A percentile compares a stretch with the other conserved stretches of the same genome.
Conservation (phyloP, 148 eudicot genomes). For the Arctostaphylos glauca region DNA sequence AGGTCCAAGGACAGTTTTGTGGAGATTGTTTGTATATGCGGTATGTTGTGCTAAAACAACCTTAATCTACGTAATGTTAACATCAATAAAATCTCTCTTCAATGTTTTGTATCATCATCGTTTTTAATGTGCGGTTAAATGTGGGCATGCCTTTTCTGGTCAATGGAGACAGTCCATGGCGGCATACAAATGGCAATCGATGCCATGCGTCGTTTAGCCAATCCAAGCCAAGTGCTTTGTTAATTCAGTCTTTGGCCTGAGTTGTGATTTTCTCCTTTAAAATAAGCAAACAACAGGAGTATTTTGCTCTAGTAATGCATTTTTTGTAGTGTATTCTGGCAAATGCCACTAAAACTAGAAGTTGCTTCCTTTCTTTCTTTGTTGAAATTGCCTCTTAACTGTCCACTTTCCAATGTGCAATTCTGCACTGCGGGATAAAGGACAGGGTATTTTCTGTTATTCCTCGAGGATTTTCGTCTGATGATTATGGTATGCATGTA, state of each 20-base stretch:
- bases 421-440: neutral
- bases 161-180: neutral
- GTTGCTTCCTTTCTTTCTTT: neutral
- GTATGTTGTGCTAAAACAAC: constrained; percentile 27
- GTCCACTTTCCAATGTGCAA: neutral
- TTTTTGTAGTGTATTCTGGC: neutral
- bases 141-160: neutral
- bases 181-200: neutral
- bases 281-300: neutral
- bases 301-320: neutral
- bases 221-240: neutral
- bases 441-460: neutral
- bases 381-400: neutral
- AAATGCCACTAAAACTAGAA: neutral
- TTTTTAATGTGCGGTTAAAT: neutral
- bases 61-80: neutral
- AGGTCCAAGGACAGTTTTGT: constrained; percentile 93
- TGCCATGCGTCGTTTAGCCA: neutral
- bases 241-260: neutral
- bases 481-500: neutral
- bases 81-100: neutral
- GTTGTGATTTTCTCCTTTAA: neutral
- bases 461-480: neutral
- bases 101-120: neutral
- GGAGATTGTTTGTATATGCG: constrained; percentile 94